Conservation (phyloP, 2,329 filamentous ascomycete genomes). For the Penicillium paneum region DNA sequence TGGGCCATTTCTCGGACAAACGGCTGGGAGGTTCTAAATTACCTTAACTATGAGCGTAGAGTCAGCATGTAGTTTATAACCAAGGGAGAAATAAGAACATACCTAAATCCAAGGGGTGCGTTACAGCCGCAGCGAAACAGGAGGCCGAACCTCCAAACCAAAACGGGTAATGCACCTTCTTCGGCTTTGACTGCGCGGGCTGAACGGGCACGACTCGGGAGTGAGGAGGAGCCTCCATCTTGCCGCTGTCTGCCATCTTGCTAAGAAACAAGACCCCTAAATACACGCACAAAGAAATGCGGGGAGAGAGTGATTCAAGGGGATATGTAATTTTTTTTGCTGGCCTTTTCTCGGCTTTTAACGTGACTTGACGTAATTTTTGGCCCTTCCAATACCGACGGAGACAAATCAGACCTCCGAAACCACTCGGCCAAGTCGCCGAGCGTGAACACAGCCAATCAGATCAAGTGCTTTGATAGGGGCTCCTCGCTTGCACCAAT, state of each 20-base stretch:
- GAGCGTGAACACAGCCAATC: constrained; percentile 8
- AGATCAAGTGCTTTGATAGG: background rate
- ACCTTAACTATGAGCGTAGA: constrained; percentile 53
- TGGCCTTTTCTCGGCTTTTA: constrained; percentile 7
- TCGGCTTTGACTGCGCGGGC: constrained; percentile 24
- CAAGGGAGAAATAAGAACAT: constrained; percentile 39
- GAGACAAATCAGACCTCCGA: constrained; percentile 38
- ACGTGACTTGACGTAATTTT: constrained; percentile 22
- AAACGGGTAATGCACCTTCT: constrained; percentile 65
- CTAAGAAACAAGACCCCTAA: constrained; percentile 19
- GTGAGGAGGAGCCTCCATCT: constrained; percentile 26
- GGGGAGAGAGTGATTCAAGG: constrained; percentile 10
- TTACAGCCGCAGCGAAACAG: constrained; percentile 85
- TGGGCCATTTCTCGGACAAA: constrained; percentile 7
- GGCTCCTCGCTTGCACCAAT: constrained; percentile 22
- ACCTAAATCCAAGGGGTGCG: constrained; percentile 91
- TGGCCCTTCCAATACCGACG: constrained; percentile 23
- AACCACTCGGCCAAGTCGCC: constrained; percentile 19
- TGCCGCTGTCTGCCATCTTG: constrained; percentile 37
- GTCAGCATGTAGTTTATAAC: constrained; percentile 20
- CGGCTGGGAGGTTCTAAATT: constrained; percentile 21
- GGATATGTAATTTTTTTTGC: constrained; percentile 10
- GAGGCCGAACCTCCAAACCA: constrained; percentile 97
- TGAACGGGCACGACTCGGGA: constrained; percentile 18
- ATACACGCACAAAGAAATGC: constrained; percentile 4